Base-by-base conservation (phyloP, 805 yeast genomes). In the Candida yuanshanica region DNA sequence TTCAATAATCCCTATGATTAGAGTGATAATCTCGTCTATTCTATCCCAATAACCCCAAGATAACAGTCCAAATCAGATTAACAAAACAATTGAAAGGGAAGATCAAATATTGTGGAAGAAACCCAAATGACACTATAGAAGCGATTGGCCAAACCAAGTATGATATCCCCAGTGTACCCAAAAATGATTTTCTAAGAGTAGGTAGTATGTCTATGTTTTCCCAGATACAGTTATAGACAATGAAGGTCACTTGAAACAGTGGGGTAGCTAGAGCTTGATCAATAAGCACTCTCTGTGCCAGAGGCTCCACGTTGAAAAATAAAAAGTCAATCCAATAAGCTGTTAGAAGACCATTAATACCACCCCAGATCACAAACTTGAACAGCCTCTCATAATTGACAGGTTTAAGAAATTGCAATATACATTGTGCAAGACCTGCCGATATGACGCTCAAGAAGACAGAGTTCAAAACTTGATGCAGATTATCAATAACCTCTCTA, bases 351-450 rank as follows among this genome's bases (percentile, higher is more conserved):
- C 85, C 86, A 55, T 79, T 79, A 35, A 79, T 60, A 11, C 67
- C 57, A 14, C 87, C 87, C 84, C 84, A 80, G 2, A 71, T 53
- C 42, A 68, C 52, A 47, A 80, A 80, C 51, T 79, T 79, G 41
- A 64, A 1, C 4, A 56, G 33, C 31, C 42, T 43, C 10, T 31
- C 38, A 22, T 48, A 53, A 34, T 45, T 45, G 7, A 49, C 52
- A 18, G 47, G 48, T 41, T 46, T 48, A 33, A 40, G 49, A 8
- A 50, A 42, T 38, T 56, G 60, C 4, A 55, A 45, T 13, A 49
- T 42, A 1, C 54, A 44, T 20, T 56, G 60, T 8, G 56, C 52
- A 4, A 53, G 35, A 3, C 51, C 49, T 1, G 60, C 52, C 5
- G 53, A 46, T 6, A 56, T 33, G 5, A 39, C 32, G n/a, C 60